Conservation (phyloP, 2,329 filamentous ascomycete genomes). For the Amauroascus verrucosus region DNA sequence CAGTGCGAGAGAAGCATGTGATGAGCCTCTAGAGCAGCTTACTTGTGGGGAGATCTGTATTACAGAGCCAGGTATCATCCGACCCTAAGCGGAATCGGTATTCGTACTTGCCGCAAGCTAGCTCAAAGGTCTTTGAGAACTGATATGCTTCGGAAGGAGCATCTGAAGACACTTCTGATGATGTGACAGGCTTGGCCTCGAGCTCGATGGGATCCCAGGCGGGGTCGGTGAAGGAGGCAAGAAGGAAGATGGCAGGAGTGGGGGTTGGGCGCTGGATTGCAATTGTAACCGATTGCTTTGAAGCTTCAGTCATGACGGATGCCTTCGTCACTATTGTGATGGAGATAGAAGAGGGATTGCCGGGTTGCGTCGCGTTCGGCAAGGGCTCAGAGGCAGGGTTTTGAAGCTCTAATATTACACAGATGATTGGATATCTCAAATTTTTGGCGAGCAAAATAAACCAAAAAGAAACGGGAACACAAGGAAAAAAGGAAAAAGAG, state of each 20-base stretch:
- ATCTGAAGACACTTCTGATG: conserved; percentile 10
- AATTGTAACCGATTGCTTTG: conserved; percentile 20
- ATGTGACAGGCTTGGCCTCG: conserved; percentile 17
- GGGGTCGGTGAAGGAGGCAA: conserved; percentile 23
- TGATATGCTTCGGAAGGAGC: conserved; percentile 16
- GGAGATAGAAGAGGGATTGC: background rate
- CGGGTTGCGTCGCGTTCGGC: background rate
- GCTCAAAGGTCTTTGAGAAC: conserved; percentile 14
- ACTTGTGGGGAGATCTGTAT: conserved; percentile 23
- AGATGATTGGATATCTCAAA: background rate
- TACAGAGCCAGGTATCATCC: conserved; percentile 22
- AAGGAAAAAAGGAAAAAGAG: background rate
- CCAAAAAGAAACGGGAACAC: background rate
- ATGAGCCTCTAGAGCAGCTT: conserved; percentile 7
- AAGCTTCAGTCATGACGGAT: conserved; percentile 14
- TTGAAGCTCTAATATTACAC: conserved; percentile 6
- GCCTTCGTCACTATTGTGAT: conserved; percentile 15
- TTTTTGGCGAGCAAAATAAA: background rate
- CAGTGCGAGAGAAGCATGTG: background rate
- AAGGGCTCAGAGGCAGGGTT: background rate
- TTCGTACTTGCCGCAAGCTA: conserved; percentile 20
- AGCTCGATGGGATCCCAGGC: conserved; percentile 24
- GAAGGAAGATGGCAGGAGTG: conserved; percentile 22
- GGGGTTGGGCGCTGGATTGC: conserved; percentile 22
- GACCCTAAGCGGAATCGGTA: conserved; percentile 23